Base-by-base conservation (phyloP, 2,329 filamentous ascomycete genomes). In the Lasiodiplodia gonubiensis region DNA sequence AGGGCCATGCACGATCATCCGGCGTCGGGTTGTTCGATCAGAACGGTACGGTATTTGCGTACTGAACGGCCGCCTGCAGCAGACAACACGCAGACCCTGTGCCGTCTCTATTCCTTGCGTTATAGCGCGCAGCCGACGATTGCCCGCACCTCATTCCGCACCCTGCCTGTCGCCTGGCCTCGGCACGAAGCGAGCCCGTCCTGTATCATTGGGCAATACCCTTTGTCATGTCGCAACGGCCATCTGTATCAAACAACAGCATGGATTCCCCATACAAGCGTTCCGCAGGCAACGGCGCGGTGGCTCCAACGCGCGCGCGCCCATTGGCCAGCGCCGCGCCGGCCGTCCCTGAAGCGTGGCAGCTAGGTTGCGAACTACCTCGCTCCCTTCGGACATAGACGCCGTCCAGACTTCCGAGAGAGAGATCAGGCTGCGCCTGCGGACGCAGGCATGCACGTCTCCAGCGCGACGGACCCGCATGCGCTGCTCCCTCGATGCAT, bases 221-320 rank as follows among this genome's bases (percentile, higher is more conserved):
- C 30, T 30, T 42, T 59, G 55, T 59, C 55, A 59, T 42, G 35
- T 46, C 46, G 55, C 55, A 23, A 59, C 35, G 23, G 35, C 57
- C 57, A 49, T 61, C 39, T 61, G 57, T 61, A 61, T 61, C 57
- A 61, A 61, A 61, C 57, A 49, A 4, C 51, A 66, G 63, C 63
- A 57, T 66, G 63, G 63, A 66, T 66, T 66, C 63, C 63, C 63
- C 63, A 57, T 66, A 49, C 51, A 54, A 53, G 35, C 51, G 63
- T 59, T 35, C 63, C 63, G 63, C 48, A 33, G 48, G 33, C 63
- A 55, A 54, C 37, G 49, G 63, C 63, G 54, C 51, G 51, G 35
- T 49, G 52, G 49, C 63, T 27, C 25, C 48, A 33, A 33, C 37
- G 23, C 16, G 21, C 33, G 10, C 49, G 33, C 30, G 14, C 30